Percentiles rank a stretch among this genome's conserved stretches.
These are phyloP conservation scores for Aciculoconidium aculeatum DNA, from an alignment of 805 yeast species.

Conservation along the genomic window DNA sequence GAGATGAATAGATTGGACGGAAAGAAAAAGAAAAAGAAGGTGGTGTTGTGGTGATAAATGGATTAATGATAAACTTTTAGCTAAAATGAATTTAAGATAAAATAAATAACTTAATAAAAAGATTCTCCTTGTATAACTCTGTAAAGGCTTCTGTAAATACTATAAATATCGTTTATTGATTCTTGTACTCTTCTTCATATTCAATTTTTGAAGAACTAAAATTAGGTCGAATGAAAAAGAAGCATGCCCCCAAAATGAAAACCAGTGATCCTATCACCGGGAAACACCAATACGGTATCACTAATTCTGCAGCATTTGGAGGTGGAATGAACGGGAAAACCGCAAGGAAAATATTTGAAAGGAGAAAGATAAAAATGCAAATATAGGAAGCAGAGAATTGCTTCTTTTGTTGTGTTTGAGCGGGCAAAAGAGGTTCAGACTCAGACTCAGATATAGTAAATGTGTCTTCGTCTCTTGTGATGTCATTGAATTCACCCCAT, in stretches of 20 bases:
- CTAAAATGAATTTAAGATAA: constrained; percentile 1
- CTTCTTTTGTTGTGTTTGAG: constrained; percentile 7
- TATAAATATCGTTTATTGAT: background rate
- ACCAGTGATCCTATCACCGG: constrained; percentile 49
- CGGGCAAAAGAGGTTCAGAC: background rate
- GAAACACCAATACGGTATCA: constrained; percentile 52
- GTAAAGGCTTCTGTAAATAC: no score
- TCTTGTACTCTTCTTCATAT: constrained; percentile 13
- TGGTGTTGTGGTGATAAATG: constrained; percentile 24
- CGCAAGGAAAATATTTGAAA: constrained; percentile 45
- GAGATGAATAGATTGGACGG: constrained; percentile 31
- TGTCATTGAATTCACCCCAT: constrained; percentile 29
- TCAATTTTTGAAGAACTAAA: constrained; percentile 6
- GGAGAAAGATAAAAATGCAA: constrained; percentile 32
- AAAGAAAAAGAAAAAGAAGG: constrained; percentile 45
- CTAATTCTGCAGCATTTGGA: constrained; percentile 25
- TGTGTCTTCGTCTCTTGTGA: constrained; percentile 1
- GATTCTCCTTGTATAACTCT: no score
- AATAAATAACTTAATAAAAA: no score
- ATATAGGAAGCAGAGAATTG: constrained; percentile 27
- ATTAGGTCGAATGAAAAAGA: constrained; percentile 12
- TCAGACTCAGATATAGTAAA: background rate
- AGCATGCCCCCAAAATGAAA: constrained; percentile 35
- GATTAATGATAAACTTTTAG: background rate
- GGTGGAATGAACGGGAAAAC: constrained; percentile 55